Conservation (phyloP, 2,329 filamentous ascomycete genomes). For the Fusarium sp. region DNA sequence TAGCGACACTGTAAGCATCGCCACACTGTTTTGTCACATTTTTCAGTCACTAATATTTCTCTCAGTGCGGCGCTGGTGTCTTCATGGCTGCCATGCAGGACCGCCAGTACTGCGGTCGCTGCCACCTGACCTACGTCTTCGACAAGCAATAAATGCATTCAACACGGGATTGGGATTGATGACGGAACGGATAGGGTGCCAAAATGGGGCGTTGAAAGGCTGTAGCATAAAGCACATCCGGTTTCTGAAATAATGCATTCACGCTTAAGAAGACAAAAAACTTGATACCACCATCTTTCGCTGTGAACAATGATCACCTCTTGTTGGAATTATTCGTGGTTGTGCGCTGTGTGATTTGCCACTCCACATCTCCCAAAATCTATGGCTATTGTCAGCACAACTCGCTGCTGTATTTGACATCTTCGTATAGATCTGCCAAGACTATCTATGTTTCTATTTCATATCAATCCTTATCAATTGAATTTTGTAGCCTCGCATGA, state of each 20-base stretch:
- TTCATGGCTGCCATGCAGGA: conserved; percentile 99
- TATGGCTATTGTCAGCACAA: too few relatives aligned
- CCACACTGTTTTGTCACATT: background rate
- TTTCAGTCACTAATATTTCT: conserved; percentile 50
- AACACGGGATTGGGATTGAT: conserved; percentile 49
- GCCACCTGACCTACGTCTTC: conserved; percentile 80
- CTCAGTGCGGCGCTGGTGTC: conserved; percentile 97
- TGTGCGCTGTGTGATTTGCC: background rate
- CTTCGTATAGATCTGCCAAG: background rate
- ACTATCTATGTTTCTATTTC: background rate
- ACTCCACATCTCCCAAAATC: background rate
- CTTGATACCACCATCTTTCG: conserved; percentile 25
- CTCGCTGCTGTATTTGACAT: background rate
- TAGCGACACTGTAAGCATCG: conserved; percentile 78
- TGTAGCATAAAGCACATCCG: conserved; percentile 59
- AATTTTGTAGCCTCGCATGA: conserved; percentile 45
- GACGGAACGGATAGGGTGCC: conserved; percentile 51
- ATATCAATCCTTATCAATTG: background rate
- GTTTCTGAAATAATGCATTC: conserved; percentile 56
- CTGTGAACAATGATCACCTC: background rate
- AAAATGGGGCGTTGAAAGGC: conserved; percentile 56
- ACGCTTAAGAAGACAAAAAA: conserved; percentile 51
- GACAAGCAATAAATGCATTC: conserved; percentile 69
- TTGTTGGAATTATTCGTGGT: background rate
- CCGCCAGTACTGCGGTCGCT: conserved; percentile 92